phyloP scores from a whole-genome alignment of 1,284 basidiomycete species.

The Leccinum pallidistipes region DNA sequence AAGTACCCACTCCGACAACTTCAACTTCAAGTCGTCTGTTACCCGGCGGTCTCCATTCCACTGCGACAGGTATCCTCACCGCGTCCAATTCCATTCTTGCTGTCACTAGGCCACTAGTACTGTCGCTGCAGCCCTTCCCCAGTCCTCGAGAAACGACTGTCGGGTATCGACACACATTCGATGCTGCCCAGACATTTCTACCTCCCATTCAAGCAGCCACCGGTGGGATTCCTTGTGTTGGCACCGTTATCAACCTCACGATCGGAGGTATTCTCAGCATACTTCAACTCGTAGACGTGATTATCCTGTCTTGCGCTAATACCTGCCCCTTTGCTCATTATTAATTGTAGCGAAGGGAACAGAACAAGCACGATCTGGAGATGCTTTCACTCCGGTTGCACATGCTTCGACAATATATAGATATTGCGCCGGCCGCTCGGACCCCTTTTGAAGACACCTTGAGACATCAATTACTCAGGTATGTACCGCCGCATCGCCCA shows the following conservation, averaged over 20 bases:
- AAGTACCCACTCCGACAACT: neutral
- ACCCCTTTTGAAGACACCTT: neutral
- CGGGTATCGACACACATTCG: neutral
- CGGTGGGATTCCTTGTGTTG: neutral
- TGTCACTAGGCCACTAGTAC: neutral
- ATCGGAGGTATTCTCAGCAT: neutral
- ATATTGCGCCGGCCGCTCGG: neutral
- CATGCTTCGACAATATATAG: neutral
- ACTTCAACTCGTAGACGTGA: constrained; percentile 10
- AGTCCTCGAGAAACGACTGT: neutral
- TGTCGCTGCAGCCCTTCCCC: neutral
- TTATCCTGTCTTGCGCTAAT: neutral
- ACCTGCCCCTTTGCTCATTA: neutral
- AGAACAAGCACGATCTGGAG: neutral
- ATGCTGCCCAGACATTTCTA: constrained; percentile 1
- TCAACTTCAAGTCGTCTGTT: neutral
- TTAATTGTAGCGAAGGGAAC: neutral
- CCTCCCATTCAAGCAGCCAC: constrained; percentile 3
- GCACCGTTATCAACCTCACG: neutral
- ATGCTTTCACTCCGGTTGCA: neutral
- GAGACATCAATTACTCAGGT: neutral
- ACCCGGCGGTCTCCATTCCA: neutral
- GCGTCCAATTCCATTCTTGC: neutral
- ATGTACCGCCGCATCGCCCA: neutral
- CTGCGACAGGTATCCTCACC: neutral